phyloP scores from a whole-genome alignment of 2,329 filamentous ascomycete genomes.

The Paraphoma sp. region DNA sequence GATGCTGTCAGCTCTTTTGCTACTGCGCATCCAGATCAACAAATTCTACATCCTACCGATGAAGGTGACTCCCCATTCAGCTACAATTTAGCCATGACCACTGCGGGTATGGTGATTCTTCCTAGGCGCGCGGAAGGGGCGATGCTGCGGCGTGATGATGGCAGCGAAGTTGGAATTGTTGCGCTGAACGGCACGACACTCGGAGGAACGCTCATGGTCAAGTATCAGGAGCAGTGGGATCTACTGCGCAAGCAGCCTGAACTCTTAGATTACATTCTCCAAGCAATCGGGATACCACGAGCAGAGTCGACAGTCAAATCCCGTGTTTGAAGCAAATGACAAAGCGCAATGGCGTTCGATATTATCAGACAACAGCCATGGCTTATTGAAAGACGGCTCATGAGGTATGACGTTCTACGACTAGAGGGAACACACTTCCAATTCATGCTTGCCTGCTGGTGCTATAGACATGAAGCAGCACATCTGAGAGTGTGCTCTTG shows the following conservation, averaged over 20 bases:
- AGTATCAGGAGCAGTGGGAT: slow-evolving; percentile 62
- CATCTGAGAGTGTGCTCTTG: too few relatives aligned
- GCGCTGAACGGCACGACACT: slow-evolving; percentile 65
- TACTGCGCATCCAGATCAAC: slow-evolving; percentile 41
- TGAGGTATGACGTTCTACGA: too few relatives aligned
- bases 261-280: slow-evolving; percentile 54
- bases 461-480: too few relatives aligned
- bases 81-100: slow-evolving; percentile 66
- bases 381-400: too few relatives aligned
- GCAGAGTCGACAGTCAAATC: slow-evolving; percentile 3
- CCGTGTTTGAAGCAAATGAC: slow-evolving; percentile 5
- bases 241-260: slow-evolving; percentile 50
- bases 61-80: slow-evolving; percentile 57
- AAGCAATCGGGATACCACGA: slow-evolving; percentile 42
- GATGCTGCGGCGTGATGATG: slow-evolving; percentile 48
- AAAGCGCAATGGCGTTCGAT: too few relatives aligned
- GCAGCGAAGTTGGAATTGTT: slow-evolving; percentile 50
- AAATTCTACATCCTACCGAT: slow-evolving; percentile 30
- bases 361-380: too few relatives aligned
- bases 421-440: too few relatives aligned
- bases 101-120: slow-evolving; percentile 60
- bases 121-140: slow-evolving; percentile 57
- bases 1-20: slow-evolving; percentile 50
- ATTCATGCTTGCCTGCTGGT: too few relatives aligned
- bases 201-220: slow-evolving; percentile 66